Percentiles rank a stretch among this genome's conserved stretches.
Evolutionary conservation across 257 asterid species (phyloP).

Genomic region (Linaria vulgaris): DNA sequence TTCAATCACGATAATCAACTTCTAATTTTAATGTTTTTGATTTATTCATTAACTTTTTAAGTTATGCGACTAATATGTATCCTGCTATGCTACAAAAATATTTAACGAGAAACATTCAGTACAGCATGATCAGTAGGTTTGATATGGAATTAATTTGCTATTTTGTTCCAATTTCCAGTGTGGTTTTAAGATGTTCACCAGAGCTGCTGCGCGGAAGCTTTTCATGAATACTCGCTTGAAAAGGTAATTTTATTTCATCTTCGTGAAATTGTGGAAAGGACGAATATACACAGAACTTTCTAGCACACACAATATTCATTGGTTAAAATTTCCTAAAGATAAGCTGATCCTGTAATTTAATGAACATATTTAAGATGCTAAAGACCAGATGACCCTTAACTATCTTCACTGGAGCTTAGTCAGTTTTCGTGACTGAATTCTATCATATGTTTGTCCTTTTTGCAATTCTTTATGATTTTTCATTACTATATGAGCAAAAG

Average conservation of each 20-base stretch:
- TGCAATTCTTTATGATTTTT: too few relatives aligned
- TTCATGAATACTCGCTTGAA: slow-evolving; percentile 80
- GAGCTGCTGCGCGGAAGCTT: slow-evolving; percentile 96
- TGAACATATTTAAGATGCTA: too few relatives aligned
- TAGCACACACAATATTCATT: too few relatives aligned
- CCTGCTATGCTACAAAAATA: neutral
- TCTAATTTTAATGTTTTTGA: neutral
- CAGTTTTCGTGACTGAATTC: too few relatives aligned
- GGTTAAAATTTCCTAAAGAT: too few relatives aligned
- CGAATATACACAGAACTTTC: too few relatives aligned
- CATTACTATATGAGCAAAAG: too few relatives aligned
- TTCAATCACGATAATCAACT: neutral
- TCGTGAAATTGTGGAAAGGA: too few relatives aligned
- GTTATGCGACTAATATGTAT: slow-evolving; percentile 6
- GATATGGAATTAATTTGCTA: slow-evolving; percentile 16
- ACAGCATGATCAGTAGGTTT: neutral
- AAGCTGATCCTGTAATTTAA: too few relatives aligned
- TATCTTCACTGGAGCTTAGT: too few relatives aligned
- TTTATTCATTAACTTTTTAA: neutral
- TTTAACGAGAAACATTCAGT: neutral
- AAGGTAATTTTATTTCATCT: slow-evolving; percentile 44
- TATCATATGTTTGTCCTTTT: too few relatives aligned
- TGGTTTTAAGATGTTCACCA: slow-evolving; percentile 96
- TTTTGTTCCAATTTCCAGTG: slow-evolving; percentile 54
- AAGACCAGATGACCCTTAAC: too few relatives aligned